Evolutionary conservation across 495 filamentous ascomycete species (phyloP), one percentile per base, ranked within the genome.

Genomic region (Jackrogersella minutella): DNA sequence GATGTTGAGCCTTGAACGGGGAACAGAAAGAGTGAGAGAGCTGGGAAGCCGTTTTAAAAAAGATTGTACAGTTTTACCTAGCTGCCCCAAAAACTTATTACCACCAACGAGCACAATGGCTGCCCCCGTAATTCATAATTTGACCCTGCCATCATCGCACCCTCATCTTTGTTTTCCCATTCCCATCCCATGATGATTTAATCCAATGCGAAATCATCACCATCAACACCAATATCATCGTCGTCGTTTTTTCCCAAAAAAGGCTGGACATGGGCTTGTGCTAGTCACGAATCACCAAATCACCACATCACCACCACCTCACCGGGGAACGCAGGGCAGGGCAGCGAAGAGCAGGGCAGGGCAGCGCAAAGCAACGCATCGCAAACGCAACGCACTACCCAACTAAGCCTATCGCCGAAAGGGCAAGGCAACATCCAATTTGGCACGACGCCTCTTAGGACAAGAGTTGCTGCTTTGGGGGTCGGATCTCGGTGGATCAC

Each of bases 91-190:
- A 74, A 63, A 55, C 57, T 60, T 36, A 69, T 72, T 66, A 67
- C 66, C 67, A 73, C 70, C 62, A 64, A 64, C 62, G 59, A 64
- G 37, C 62, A 73, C 66, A 73, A 73, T 73, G 73, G 70, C 69
- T 65, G 52, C 70, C 73, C 73, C 73, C 70, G 72, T 73, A 74
- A 73, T 73, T 73, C 67, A 72, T 70, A 71, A 66, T 68, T 66
- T 62, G 58, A 61, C 73, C 70, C 70, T 66, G 56, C 69, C 68
- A 67, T 68, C 68, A 67, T 68, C 55, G 41, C 62, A 58, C 56
- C 58, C 66, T 60, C 62, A 64, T 61, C 62, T 57, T 41, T 63
- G 33, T 55, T 63, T 55, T 39, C 37, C 58, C 44, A 56, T 71
- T 66, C 57, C 64, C 50, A 54, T 61, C 43, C 39, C 50, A 59